These are phyloP conservation scores for Flammula alnicola DNA, from an alignment of 1,284 basidiomycete genomes.

Conservation along the genomic window DNA sequence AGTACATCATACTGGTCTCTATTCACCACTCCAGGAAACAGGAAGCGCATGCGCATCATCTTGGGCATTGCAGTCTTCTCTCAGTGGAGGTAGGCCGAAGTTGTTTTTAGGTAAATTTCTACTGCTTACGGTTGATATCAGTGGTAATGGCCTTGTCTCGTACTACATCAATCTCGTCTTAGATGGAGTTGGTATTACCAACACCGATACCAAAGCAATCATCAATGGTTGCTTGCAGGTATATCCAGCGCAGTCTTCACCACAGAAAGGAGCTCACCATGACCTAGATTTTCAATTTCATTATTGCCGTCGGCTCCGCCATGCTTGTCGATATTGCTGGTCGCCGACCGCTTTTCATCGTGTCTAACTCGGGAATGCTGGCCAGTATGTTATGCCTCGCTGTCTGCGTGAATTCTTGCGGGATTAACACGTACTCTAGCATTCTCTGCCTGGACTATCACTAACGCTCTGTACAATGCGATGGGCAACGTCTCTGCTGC, in stretches of 20 bases:
- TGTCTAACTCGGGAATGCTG: conserved; percentile 67
- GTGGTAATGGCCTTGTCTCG: conserved; percentile 67
- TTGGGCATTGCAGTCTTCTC: conserved; percentile 64
- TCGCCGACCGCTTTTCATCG: conserved; percentile 62
- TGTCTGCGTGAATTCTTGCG: conserved; percentile 5
- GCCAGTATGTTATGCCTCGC: conserved; percentile 41
- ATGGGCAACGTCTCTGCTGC: conserved; percentile 50
- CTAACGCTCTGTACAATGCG: conserved; percentile 58
- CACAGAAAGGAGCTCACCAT: not conserved
- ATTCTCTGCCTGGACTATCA: conserved; percentile 61
- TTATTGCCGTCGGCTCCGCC: conserved; percentile 54
- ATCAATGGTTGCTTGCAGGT: conserved; percentile 71
- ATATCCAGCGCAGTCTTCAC: not conserved
- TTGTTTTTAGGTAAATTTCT: not conserved
- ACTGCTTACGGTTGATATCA: conserved; percentile 22
- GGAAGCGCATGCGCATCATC: conserved; percentile 59
- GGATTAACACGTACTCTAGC: conserved; percentile 36
- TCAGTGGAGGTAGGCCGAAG: conserved; percentile 59
- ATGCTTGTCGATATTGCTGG: conserved; percentile 62
- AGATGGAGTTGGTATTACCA: conserved; percentile 57
- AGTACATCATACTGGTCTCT: conserved; percentile 52
- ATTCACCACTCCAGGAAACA: conserved; percentile 60
- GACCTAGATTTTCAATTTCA: conserved; percentile 53
- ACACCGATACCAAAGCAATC: conserved; percentile 54
- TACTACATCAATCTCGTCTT: conserved; percentile 68